Percentiles rank a stretch among this genome's conserved stretches.
Conservation (phyloP, 139 green algal species). For the Picochlorum sp. region DNA sequence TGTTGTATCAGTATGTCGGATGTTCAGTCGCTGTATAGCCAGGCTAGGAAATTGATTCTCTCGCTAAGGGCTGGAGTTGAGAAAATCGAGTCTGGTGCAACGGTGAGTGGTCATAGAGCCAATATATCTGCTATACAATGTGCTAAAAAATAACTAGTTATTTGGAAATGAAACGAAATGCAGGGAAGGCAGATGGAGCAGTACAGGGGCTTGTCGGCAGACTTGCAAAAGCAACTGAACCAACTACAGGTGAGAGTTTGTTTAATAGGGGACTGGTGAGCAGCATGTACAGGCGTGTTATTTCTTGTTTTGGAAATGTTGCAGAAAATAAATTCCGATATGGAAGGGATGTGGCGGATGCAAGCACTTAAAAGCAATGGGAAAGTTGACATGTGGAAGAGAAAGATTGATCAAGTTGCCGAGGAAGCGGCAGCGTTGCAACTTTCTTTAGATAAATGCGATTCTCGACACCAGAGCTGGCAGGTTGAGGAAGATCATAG, state of each 20-base stretch:
- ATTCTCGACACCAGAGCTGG: slow-evolving; percentile 13
- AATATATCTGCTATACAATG: background rate
- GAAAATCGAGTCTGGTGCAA: slow-evolving; percentile 31
- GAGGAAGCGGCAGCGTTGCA: slow-evolving; percentile 61
- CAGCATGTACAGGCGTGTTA: no score
- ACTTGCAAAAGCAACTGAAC: slow-evolving; percentile 41
- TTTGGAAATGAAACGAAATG: background rate
- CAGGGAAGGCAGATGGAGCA: background rate
- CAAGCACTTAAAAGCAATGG: slow-evolving; percentile 33
- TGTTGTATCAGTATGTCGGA: slow-evolving; percentile 44
- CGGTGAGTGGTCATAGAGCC: background rate
- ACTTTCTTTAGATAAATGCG: slow-evolving; percentile 25
- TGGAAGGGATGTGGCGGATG: slow-evolving; percentile 79
- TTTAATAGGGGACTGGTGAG: no score
- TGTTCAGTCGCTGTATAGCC: slow-evolving; percentile 44
- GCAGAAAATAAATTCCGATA: slow-evolving; percentile 51
- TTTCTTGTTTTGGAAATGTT: no score
- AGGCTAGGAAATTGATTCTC: slow-evolving; percentile 47
- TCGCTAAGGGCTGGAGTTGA: slow-evolving; percentile 50
- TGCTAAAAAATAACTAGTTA: background rate
- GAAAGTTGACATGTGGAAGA: slow-evolving; percentile 59
- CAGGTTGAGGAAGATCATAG: slow-evolving; percentile 42
- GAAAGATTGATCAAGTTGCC: slow-evolving; percentile 70
- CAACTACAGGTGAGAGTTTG: no score
- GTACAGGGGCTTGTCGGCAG: slow-evolving; percentile 3